Evolutionary conservation across 2,329 filamentous ascomycete species (phyloP).

Genomic region (Chalaropsis ovoidea): DNA sequence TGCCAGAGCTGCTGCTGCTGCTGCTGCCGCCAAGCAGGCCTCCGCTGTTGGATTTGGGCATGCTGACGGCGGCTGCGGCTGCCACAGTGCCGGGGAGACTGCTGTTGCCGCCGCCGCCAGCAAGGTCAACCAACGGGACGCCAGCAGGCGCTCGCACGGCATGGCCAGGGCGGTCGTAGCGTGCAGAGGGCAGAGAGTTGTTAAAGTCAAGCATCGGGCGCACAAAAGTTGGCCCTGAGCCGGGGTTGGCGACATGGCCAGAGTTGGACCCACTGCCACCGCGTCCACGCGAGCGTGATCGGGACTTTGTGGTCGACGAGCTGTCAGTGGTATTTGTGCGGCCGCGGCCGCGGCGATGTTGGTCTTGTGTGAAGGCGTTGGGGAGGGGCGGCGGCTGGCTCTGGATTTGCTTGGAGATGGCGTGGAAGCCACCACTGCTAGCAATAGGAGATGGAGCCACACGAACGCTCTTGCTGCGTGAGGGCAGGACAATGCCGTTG

Average conservation of each 20-base stretch:
- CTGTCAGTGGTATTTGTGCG: slow-evolving; percentile 15
- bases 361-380: slow-evolving; percentile 22
- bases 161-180: slow-evolving; percentile 44
- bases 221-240: slow-evolving; percentile 13
- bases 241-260: slow-evolving; percentile 24
- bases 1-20: slow-evolving; percentile 14
- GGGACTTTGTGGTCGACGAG: slow-evolving; percentile 17
- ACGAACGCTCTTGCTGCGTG: slow-evolving; percentile 20
- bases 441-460: neutral
- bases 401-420: slow-evolving; percentile 20
- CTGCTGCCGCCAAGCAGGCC: slow-evolving; percentile 4
- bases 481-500: slow-evolving; percentile 27
- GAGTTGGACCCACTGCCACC: slow-evolving; percentile 26
- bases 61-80: slow-evolving; percentile 3
- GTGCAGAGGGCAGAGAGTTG: slow-evolving; percentile 52
- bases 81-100: slow-evolving; percentile 4
- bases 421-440: slow-evolving; percentile 19
- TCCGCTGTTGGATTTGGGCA: slow-evolving; percentile 16
- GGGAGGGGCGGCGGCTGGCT: slow-evolving; percentile 12
- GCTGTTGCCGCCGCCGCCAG: slow-evolving; percentile 28
- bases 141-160: slow-evolving; percentile 37
- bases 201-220: slow-evolving; percentile 51
- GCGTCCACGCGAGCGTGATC: slow-evolving; percentile 30
- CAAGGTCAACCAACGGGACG: slow-evolving; percentile 41
- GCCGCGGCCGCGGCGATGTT: slow-evolving; percentile 17